phyloP scores from a whole-genome alignment of 2,329 filamentous ascomycete species.

The Hymenoscyphus albidus region DNA sequence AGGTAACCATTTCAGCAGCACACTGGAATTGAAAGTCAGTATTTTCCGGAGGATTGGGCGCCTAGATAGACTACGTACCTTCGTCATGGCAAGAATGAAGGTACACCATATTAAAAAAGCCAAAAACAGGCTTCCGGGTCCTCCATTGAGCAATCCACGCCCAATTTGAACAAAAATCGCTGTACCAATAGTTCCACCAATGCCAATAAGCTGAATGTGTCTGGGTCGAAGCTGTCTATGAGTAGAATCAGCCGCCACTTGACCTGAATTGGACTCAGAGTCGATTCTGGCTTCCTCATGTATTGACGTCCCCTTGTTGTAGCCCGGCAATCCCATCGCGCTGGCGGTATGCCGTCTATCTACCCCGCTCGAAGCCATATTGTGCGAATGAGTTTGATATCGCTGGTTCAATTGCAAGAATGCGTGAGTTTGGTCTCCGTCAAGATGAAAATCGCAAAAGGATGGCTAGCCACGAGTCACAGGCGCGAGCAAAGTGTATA shows the following conservation, averaged over 20 bases:
- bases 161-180: conserved; percentile 53
- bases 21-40: conserved; percentile 49
- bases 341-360: conserved; percentile 19
- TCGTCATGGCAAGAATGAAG: conserved; percentile 56
- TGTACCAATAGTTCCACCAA: conserved; percentile 62
- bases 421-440: neutral
- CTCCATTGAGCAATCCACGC: conserved; percentile 53
- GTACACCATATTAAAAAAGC: conserved; percentile 60
- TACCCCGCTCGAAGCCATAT: conserved; percentile 25
- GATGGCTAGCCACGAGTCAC: neutral
- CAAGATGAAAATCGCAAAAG: neutral
- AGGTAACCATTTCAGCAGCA: conserved; percentile 73
- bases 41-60: conserved; percentile 41
- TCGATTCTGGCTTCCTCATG: conserved; percentile 23
- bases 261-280: conserved; percentile 14
- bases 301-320: conserved; percentile 17
- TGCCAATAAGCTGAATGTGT: conserved; percentile 43
- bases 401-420: neutral
- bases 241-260: conserved; percentile 27
- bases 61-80: conserved; percentile 38
- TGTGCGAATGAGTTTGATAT: conserved; percentile 3
- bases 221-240: conserved; percentile 37
- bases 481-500: neutral
- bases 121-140: conserved; percentile 54
- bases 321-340: conserved; percentile 13